Evolutionary conservation across 2,329 filamentous ascomycete genomes (phyloP).

Genomic region (Coniochaeta ligniaria): DNA sequence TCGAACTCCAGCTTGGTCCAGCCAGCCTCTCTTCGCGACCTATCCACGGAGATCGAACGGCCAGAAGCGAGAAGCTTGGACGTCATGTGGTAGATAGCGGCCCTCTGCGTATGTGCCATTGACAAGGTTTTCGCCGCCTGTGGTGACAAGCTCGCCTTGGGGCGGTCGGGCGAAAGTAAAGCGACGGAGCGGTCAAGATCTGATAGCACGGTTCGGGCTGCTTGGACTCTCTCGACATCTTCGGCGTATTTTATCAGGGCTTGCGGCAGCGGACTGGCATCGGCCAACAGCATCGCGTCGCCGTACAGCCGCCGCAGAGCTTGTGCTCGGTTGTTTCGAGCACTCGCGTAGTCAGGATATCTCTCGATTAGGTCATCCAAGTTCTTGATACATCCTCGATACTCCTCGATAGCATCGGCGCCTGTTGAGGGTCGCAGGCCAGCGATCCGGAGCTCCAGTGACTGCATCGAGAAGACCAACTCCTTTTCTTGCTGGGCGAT

Average conservation of each 20-base stretch:
- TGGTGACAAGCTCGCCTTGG: slow-evolving; percentile 49
- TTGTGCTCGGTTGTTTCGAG: slow-evolving; percentile 69
- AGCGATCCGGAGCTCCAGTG: slow-evolving; percentile 45
- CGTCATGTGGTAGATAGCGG: slow-evolving; percentile 54
- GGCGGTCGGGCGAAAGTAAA: slow-evolving; percentile 44
- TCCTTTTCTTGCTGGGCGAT: slow-evolving; percentile 43
- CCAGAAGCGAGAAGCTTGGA: slow-evolving; percentile 39
- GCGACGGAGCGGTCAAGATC: slow-evolving; percentile 53
- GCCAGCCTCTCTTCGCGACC: slow-evolving; percentile 31
- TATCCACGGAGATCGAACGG: slow-evolving; percentile 26
- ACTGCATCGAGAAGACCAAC: slow-evolving; percentile 47
- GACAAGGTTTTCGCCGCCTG: slow-evolving; percentile 60
- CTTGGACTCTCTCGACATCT: slow-evolving; percentile 27
- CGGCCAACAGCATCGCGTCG: slow-evolving; percentile 45
- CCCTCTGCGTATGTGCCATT: slow-evolving; percentile 66
- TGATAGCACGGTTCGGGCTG: slow-evolving; percentile 33
- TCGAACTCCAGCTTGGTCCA: slow-evolving; percentile 54
- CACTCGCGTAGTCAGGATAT: slow-evolving; percentile 62
- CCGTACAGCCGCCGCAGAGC: slow-evolving; percentile 55
- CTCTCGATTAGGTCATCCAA: slow-evolving; percentile 50
- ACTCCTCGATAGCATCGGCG: slow-evolving; percentile 32
- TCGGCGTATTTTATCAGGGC: slow-evolving; percentile 33
- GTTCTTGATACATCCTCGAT: slow-evolving; percentile 36
- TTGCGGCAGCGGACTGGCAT: slow-evolving; percentile 26
- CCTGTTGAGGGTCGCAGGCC: slow-evolving; percentile 27